Conservation (phyloP, 106 monocot species). For the Platanthera guangdongensis region DNA sequence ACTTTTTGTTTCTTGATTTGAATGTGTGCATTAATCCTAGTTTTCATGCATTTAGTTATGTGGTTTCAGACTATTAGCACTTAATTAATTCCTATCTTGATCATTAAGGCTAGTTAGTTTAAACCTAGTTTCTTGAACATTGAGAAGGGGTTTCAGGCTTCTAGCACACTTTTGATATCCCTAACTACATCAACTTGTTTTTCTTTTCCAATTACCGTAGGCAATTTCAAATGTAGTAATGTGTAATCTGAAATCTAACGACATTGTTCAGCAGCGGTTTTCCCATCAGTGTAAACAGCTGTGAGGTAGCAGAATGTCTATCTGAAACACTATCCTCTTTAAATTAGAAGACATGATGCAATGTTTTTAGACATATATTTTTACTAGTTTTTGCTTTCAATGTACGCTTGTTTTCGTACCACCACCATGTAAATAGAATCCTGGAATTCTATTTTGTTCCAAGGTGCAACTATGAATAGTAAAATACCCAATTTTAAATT, state of each 20-base stretch:
- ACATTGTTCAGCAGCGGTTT: no score
- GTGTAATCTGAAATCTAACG: not conserved
- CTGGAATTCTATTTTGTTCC: no score
- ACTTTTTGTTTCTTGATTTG: not conserved
- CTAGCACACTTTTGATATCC: not conserved
- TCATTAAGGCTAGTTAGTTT: not conserved
- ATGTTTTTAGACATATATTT: no score
- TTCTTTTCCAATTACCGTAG: not conserved
- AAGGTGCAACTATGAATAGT: no score
- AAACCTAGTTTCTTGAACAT: not conserved
- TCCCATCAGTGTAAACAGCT: not conserved
- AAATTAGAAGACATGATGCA: not conserved
- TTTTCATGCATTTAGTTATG: no score
- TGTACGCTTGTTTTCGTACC: no score
- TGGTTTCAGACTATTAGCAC: no score
- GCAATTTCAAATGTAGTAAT: not conserved
- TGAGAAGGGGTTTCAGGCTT: not conserved
- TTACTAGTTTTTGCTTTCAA: no score
- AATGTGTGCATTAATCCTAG: not conserved
- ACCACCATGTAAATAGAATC: no score
- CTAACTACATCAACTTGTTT: not conserved
- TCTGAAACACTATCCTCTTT: no score
- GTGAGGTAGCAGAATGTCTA: not conserved
- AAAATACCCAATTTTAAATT: no score
- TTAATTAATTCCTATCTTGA: no score